Conservation (phyloP, 208 protist genomes). For the Phytomonas francai region DNA sequence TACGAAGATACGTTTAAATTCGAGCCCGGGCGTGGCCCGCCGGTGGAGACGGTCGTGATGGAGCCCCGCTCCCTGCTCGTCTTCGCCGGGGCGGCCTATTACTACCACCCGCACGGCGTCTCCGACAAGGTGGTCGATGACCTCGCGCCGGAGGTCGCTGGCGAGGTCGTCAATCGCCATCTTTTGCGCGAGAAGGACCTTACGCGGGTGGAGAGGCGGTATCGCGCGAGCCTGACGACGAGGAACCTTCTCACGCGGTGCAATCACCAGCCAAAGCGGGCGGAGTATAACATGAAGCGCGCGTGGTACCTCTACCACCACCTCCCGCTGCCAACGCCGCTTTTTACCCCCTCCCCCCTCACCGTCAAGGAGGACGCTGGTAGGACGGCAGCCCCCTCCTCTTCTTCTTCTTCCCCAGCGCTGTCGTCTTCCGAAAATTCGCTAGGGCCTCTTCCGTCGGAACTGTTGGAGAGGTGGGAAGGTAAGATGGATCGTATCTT, state of each 20-base stretch:
- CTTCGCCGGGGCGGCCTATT: constrained; percentile 74
- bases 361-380: background rate
- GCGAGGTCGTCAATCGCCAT: constrained; percentile 71
- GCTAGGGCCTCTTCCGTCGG: background rate
- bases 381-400: background rate
- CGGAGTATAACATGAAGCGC: constrained; percentile 84
- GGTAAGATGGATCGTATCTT: constrained; percentile 39
- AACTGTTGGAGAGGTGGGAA: constrained; percentile 18
- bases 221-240: constrained; percentile 82
- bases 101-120: constrained; percentile 84
- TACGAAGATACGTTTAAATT: constrained; percentile 93
- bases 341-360: constrained; percentile 32
- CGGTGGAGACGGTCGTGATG: constrained; percentile 70
- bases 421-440: background rate
- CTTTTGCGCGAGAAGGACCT: constrained; percentile 50
- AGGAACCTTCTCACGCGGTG: constrained; percentile 83
- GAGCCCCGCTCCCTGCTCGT: constrained; percentile 84
- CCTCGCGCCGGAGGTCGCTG: constrained; percentile 39
- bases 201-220: constrained; percentile 34
- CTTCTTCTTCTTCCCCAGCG: background rate
- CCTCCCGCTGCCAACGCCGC: constrained; percentile 35
- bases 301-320: constrained; percentile 83
- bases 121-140: constrained; percentile 58
- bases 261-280: constrained; percentile 64
- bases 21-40: constrained; percentile 43